phyloP scores from a whole-genome alignment of 495 filamentous ascomycete species.

The Talaromyces thailandensis region DNA sequence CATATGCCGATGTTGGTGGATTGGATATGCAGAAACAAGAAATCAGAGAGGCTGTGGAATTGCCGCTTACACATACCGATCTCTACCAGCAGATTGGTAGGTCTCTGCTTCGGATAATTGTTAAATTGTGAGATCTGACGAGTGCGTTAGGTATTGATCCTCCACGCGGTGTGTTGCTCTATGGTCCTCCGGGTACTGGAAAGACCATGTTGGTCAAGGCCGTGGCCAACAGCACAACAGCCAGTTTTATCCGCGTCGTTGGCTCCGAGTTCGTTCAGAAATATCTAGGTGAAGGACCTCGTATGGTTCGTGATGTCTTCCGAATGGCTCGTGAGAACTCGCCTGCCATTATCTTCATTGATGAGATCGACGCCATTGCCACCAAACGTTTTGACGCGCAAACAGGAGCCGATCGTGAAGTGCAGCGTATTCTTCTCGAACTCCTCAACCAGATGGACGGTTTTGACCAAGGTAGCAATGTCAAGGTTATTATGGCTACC shows the following conservation, averaged over 20 bases:
- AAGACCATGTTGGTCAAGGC: conserved; percentile 99
- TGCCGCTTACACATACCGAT: conserved; percentile 94
- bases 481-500: conserved; percentile 99
- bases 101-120: conserved; percentile 8
- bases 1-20: conserved; percentile 95
- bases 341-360: conserved; percentile 98
- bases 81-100: conserved; percentile 91
- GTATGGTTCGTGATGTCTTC: conserved; percentile 99
- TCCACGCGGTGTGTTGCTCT: conserved; percentile 89
- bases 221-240: conserved; percentile 95
- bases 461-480: conserved; percentile 96
- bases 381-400: conserved; percentile 99
- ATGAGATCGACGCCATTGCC: conserved; percentile 98
- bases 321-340: conserved; percentile 98
- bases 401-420: conserved; percentile 93
- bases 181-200: conserved; percentile 92
- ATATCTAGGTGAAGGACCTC: conserved; percentile 92
- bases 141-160: conserved; percentile 72
- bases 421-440: conserved; percentile 95
- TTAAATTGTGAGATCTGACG: conserved; percentile 13
- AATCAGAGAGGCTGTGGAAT: conserved; percentile 93
- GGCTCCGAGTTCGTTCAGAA: conserved; percentile 99
- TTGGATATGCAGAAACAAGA: conserved; percentile 99
- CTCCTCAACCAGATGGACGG: conserved; percentile 99
- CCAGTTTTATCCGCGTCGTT: conserved; percentile 96